These are phyloP conservation scores for Tephrocybe sp. DNA, from an alignment of 768 basidiomycete genomes.

Conservation along the genomic window DNA sequence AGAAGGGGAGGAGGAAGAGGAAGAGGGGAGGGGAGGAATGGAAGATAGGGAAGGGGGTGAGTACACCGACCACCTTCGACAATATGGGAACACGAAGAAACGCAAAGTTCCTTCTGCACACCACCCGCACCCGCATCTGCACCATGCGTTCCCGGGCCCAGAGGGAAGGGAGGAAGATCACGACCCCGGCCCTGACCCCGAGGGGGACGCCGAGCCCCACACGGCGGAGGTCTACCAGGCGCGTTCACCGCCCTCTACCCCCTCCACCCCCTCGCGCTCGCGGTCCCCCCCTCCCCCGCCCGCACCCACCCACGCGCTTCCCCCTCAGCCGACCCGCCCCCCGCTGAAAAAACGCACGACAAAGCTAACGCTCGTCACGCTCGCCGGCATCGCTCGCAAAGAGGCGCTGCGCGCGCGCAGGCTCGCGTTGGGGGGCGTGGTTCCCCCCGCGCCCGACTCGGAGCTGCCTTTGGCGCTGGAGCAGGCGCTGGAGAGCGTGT, in stretches of 20 bases:
- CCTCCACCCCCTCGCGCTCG: constrained; percentile 4
- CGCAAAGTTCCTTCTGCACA: constrained; percentile 76
- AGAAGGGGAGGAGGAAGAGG: constrained; percentile 7
- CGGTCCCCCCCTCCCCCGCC: neutral
- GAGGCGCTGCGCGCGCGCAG: neutral
- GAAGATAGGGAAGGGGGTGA: constrained; percentile 35
- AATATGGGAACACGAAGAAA: constrained; percentile 86
- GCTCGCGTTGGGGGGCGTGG: neutral
- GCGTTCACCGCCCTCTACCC: constrained; percentile 15
- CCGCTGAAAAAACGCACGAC: neutral
- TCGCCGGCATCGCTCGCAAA: constrained; percentile 1
- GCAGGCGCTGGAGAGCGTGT: constrained; percentile 61
- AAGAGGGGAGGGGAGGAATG: constrained; percentile 8
- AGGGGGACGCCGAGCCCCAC: constrained; percentile 26
- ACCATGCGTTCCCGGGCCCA: constrained; percentile 43
- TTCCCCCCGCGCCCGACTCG: neutral
- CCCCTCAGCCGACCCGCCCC: neutral
- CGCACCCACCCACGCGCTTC: neutral
- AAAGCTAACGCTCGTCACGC: neutral
- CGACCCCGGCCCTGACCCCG: constrained; percentile 22
- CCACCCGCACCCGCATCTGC: constrained; percentile 40
- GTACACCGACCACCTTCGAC: constrained; percentile 59
- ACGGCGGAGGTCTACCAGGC: constrained; percentile 17
- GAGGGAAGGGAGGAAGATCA: too few species aligned
- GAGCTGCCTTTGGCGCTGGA: constrained; percentile 70